phyloP scores from a whole-genome alignment of 345 rosid species.

The Nephelium lappaceum region DNA sequence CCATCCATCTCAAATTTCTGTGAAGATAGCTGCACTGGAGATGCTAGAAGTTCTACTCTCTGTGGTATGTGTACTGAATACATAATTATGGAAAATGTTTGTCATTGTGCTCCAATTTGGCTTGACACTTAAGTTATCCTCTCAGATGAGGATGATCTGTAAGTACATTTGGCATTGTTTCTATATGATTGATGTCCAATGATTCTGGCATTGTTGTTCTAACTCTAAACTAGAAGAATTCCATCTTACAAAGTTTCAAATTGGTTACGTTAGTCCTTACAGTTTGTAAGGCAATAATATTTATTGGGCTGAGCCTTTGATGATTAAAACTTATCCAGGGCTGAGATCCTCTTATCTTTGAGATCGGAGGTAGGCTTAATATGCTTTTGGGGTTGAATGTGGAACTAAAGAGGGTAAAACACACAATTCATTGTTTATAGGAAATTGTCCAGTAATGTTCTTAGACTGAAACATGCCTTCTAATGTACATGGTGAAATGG shows the following conservation, averaged over 20 bases:
- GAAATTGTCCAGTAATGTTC: not conserved
- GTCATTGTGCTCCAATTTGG: not conserved
- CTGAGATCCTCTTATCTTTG: not conserved
- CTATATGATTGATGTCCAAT: not conserved
- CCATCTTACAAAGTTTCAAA: not conserved
- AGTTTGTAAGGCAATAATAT: not conserved
- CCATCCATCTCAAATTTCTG: conserved; percentile 39
- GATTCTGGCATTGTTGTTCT: conserved; percentile 2
- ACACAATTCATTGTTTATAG: no score
- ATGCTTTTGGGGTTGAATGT: not conserved
- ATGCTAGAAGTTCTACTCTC: conserved; percentile 72
- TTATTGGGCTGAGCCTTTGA: not conserved
- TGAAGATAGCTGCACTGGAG: conserved; percentile 81
- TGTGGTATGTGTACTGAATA: conserved; percentile 53
- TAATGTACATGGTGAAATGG: not conserved
- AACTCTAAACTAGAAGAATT: not conserved
- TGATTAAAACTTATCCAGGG: not conserved
- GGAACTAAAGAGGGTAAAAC: not conserved
- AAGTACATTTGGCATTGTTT: not conserved
- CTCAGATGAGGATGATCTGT: not conserved
- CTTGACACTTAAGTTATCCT: not conserved
- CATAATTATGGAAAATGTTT: not conserved
- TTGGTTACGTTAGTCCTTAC: not conserved
- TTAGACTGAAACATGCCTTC: not conserved
- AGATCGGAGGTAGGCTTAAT: not conserved